Conservation (phyloP, 176 grass and related monocot genomes). For the Zizania latifolia region DNA sequence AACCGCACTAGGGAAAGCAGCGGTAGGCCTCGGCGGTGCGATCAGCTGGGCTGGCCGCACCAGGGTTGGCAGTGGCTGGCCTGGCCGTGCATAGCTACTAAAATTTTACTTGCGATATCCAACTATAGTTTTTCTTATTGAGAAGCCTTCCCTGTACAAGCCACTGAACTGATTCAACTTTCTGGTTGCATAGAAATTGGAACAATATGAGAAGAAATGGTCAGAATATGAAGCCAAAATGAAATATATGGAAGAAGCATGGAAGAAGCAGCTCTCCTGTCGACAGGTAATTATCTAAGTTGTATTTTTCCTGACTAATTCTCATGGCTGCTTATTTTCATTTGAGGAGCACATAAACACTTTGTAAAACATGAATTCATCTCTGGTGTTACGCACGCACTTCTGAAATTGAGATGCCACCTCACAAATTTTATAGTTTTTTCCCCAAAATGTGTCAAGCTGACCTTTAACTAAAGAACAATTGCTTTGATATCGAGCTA, state of each 20-base stretch:
- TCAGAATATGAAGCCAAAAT: slow-evolving; percentile 83
- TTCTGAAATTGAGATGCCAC: background rate
- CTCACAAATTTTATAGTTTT: background rate
- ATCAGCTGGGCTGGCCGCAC: too few relatives aligned
- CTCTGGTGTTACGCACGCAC: background rate
- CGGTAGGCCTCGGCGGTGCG: too few relatives aligned
- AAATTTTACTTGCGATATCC: slow-evolving; percentile 12
- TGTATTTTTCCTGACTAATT: background rate
- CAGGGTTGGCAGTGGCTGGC: too few relatives aligned
- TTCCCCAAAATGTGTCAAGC: background rate
- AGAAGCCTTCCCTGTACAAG: slow-evolving; percentile 8
- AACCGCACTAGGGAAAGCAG: too few relatives aligned
- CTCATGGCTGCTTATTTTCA: background rate
- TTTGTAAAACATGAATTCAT: slow-evolving; percentile 15
- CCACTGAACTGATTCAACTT: background rate
- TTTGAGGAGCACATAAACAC: background rate
- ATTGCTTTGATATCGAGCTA: too few relatives aligned
- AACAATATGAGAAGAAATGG: slow-evolving; percentile 89
- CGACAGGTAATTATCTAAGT: slow-evolving; percentile 58
- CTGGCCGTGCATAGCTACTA: background rate
- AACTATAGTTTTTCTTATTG: background rate
- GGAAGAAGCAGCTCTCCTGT: slow-evolving; percentile 84
- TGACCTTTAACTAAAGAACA: background rate
- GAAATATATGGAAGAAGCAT: slow-evolving; percentile 81
- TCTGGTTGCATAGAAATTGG: slow-evolving; percentile 29